Evolutionary conservation across 768 basidiomycete genomes (phyloP).

Genomic region (Wakefieldia striispora): DNA sequence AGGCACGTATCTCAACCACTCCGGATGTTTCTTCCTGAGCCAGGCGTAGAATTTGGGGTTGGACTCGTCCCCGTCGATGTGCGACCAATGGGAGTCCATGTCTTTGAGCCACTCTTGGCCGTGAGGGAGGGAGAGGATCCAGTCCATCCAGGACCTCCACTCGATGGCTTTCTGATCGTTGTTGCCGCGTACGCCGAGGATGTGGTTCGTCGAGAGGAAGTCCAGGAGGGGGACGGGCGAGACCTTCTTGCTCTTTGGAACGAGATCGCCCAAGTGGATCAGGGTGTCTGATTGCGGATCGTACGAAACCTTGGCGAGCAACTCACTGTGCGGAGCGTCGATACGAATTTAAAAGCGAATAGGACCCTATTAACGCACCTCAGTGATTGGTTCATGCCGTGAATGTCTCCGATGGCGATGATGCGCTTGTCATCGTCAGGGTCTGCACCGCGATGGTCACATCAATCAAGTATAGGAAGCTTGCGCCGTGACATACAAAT

Average conservation of each 20-base stretch:
- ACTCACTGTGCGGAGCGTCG: conserved; percentile 40
- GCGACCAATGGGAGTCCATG: conserved; percentile 44
- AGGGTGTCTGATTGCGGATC: conserved; percentile 60
- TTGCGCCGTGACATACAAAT: conserved; percentile 37
- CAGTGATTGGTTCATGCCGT: conserved; percentile 73
- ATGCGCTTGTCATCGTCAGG: conserved; percentile 50
- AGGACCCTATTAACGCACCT: conserved; percentile 43
- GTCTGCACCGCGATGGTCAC: conserved; percentile 35
- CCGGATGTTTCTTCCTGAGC: conserved; percentile 34
- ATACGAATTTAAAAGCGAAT: background rate
- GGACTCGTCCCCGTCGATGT: conserved; percentile 29
- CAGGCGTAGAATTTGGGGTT: conserved; percentile 33
- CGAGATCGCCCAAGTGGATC: conserved; percentile 81
- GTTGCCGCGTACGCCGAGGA: conserved; percentile 88
- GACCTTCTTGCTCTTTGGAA: conserved; percentile 57
- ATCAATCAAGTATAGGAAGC: background rate
- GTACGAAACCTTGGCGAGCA: conserved; percentile 64
- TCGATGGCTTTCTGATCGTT: conserved; percentile 91
- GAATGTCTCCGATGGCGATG: conserved; percentile 84
- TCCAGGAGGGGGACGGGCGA: conserved; percentile 62
- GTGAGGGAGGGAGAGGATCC: conserved; percentile 52
- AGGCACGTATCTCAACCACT: conserved; percentile 56
- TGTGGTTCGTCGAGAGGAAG: conserved; percentile 60
- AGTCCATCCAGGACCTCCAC: conserved; percentile 85
- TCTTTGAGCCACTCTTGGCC: conserved; percentile 54